Conservation (phyloP, 805 yeast species). For the Saccharomycopsis capsularis region DNA sequence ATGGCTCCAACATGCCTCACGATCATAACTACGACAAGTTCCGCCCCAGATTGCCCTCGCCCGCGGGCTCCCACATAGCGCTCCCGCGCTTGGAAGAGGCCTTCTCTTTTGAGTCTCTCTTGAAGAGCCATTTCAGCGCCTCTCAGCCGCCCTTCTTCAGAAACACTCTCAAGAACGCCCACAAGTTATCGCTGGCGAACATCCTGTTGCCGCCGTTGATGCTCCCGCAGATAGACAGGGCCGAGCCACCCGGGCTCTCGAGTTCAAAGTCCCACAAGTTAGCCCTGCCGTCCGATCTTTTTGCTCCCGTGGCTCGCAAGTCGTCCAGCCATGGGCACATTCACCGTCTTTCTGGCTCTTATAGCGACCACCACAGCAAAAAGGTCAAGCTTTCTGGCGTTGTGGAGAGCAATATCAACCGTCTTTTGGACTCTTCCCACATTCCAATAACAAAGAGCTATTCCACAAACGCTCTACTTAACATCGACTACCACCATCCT, state of each 20-base stretch:
- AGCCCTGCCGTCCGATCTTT: not conserved
- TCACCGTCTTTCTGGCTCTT: not conserved
- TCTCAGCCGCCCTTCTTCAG: not conserved
- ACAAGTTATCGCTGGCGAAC: not conserved
- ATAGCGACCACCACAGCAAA: not conserved
- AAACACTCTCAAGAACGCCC: not conserved
- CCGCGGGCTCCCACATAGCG: not conserved
- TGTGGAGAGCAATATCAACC: not conserved
- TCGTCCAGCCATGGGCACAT: not conserved
- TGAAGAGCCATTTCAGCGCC: too few relatives aligned
- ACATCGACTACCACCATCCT: not conserved
- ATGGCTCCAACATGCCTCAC: too few relatives aligned
- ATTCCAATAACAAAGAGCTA: not conserved
- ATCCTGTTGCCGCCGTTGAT: not conserved
- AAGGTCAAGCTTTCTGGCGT: not conserved
- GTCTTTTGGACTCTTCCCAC: conserved; percentile 6
- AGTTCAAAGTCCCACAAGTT: not conserved
- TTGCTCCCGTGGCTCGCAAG: not conserved
- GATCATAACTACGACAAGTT: not conserved
- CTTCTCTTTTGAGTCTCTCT: too few relatives aligned
- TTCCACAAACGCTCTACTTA: not conserved
- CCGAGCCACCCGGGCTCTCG: not conserved
- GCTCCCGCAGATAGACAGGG: not conserved
- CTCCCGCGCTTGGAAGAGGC: too few relatives aligned
- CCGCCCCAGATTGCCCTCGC: not conserved